Evolutionary conservation across 1,284 basidiomycete species (phyloP), one percentile per base, ranked within the genome.

Genomic region (Fereydounia khargensis): DNA sequence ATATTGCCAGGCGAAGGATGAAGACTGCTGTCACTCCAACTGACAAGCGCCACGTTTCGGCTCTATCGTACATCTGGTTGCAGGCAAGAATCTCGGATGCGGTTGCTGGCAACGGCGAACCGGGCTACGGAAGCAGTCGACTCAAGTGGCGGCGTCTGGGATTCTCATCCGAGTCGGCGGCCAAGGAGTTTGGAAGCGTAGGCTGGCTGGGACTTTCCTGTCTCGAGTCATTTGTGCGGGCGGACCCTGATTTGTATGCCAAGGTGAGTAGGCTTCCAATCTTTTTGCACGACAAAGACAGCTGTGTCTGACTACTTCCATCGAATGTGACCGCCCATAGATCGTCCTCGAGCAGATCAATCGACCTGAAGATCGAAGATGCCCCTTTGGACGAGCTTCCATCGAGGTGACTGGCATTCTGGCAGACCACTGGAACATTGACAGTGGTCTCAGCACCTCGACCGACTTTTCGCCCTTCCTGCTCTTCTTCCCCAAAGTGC

Each of bases 381-480:
- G 91, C 78, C 89, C 89, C 0, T 83, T 95, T 52, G 88, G 87
- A 2, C 85, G 83, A 68, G 89, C 88, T 7, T 91, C 89, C 0
- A 87, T 88, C 54, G 86, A 91, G 68, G 84, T 91, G 14, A 87
- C 91, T 17, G 89, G 90, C 33, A 70, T 72, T 16, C 59, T 72
- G 3, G 59, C 62, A 17, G 47, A 53, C 23, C 77, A 65, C 35
- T 65, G 42, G 58, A 65, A 68, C 63, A 45, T 74, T 39, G 39
- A 34, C 39, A 57, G 49, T 9, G 42, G 42, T 31, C 87, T 87
- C 88, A 87, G 86, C 7, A 87, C 86, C 1, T 86, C 88, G 4
- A 86, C 87, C 1, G 83, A 85, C 1, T 92, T 89, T 77, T 86
- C 89, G 62, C 89, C 90, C 0, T 91, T 91, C 79, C 86, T 96